These are phyloP conservation scores for Geosiphon pyriformis DNA, from an alignment of 192 early-diverging fungal genomes.

Conservation along the genomic window DNA sequence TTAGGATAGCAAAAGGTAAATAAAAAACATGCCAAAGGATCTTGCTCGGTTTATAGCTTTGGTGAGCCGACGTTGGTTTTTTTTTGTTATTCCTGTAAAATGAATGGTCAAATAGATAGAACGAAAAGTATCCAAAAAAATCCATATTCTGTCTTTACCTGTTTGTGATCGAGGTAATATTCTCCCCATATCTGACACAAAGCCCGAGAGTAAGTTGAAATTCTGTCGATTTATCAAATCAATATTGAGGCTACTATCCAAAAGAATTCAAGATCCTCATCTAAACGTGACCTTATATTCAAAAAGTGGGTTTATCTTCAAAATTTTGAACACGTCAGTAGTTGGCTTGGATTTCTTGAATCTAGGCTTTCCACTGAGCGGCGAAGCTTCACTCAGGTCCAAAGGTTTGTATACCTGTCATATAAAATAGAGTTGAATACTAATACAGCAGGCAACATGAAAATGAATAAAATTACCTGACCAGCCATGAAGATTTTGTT, in stretches of 20 bases:
- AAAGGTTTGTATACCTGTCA: not conserved
- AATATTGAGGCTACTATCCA: not conserved
- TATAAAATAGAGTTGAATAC: not conserved
- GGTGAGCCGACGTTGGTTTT: slow-evolving; percentile 42
- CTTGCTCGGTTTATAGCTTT: slow-evolving; percentile 40
- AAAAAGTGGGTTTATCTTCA: slow-evolving; percentile 38
- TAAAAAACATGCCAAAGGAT: slow-evolving; percentile 36
- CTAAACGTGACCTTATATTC: slow-evolving; percentile 34
- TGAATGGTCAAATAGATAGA: not conserved
- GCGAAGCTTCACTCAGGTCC: not conserved
- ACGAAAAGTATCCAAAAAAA: not conserved
- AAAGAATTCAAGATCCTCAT: not conserved
- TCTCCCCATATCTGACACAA: slow-evolving; percentile 44
- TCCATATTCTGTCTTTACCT: slow-evolving; percentile 25
- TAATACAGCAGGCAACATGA: not conserved
- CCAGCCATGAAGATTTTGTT: not conserved
- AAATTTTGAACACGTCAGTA: slow-evolving; percentile 35
- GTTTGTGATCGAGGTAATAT: slow-evolving; percentile 37
- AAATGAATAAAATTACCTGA: not conserved
- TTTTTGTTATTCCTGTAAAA: slow-evolving; percentile 31
- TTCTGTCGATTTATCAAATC: slow-evolving; percentile 16
- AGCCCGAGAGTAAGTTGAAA: slow-evolving; percentile 31
- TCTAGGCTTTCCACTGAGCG: not conserved
- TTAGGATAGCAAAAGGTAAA: no score
- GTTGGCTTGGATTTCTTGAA: not conserved